Percentiles rank a stretch among this genome's conserved stretches.
Conservation (phyloP, 768 basidiomycete species). For the Suillus fuscotomentosus region DNA sequence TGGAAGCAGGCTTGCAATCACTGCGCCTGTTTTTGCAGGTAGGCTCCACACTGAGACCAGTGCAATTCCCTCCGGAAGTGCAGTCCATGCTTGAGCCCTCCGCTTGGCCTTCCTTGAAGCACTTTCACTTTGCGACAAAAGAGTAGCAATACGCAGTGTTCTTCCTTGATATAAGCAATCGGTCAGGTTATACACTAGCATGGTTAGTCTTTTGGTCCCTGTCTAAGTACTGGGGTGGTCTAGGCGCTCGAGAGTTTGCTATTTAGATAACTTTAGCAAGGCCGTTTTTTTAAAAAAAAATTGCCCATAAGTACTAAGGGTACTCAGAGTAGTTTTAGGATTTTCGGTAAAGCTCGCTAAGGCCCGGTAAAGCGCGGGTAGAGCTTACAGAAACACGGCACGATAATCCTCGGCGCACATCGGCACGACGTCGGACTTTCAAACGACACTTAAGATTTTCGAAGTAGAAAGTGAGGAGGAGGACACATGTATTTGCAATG, state of each 20-base stretch:
- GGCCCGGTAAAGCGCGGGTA: no score
- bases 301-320: neutral
- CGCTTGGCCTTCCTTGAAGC: slow-evolving; percentile 6
- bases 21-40: slow-evolving; percentile 1
- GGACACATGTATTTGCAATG: no score
- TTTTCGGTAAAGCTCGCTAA: no score
- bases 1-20: slow-evolving; percentile 3
- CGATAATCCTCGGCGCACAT: no score
- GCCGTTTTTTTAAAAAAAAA: no score
- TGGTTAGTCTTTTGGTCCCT: neutral
- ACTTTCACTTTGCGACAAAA: slow-evolving; percentile 5
- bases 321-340: no score
- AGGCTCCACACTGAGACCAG: neutral
- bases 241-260: no score
- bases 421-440: no score
- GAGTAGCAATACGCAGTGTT: neutral
- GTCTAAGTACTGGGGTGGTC: neutral
- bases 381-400: no score
- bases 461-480: no score
- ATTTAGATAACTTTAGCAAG: no score
- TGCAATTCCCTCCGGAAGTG: neutral
- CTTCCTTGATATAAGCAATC: neutral
- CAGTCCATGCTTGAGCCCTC: slow-evolving; percentile 3
- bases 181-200: neutral
- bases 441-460: no score